A percentile compares a stretch with the other conserved stretches of the same genome.
Evolutionary conservation across 352 stramenopile species (phyloP).

Genomic region (Blastocystis sp.): DNA sequence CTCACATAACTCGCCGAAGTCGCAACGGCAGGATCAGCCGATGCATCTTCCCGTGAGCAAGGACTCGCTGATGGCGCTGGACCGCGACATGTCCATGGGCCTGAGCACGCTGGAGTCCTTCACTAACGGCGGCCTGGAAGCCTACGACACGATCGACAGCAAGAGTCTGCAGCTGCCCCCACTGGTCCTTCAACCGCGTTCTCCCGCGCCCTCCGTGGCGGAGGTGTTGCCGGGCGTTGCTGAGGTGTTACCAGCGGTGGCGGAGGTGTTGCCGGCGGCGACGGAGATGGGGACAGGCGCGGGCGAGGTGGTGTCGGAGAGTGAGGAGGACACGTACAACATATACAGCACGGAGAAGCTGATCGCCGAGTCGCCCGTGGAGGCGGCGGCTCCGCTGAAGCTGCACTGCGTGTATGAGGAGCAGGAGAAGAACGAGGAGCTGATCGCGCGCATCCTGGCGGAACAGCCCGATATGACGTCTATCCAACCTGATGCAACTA

Average conservation of each 20-base stretch:
- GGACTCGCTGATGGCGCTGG: background rate
- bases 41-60: background rate
- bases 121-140: background rate
- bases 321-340: background rate
- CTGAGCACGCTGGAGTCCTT: conserved; percentile 32
- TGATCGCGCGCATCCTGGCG: background rate
- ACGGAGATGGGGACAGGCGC: too few relatives aligned
- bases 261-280: background rate
- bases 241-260: background rate
- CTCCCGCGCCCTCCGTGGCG: too few relatives aligned
- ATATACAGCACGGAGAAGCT: background rate
- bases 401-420: background rate
- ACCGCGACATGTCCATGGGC: conserved; percentile 46
- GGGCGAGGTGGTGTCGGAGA: background rate
- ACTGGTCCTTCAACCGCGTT: too few relatives aligned
- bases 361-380: background rate
- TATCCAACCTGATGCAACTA: too few relatives aligned
- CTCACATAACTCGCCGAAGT: background rate
- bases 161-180: background rate
- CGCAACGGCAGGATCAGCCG: background rate
- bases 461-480: background rate
- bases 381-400: background rate
- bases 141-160: conserved; percentile 38
- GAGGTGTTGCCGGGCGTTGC: too few relatives aligned
- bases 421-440: background rate